Evolutionary conservation across 75 land plant genomes (phyloP).

Genomic region (Larix kaempferi): DNA sequence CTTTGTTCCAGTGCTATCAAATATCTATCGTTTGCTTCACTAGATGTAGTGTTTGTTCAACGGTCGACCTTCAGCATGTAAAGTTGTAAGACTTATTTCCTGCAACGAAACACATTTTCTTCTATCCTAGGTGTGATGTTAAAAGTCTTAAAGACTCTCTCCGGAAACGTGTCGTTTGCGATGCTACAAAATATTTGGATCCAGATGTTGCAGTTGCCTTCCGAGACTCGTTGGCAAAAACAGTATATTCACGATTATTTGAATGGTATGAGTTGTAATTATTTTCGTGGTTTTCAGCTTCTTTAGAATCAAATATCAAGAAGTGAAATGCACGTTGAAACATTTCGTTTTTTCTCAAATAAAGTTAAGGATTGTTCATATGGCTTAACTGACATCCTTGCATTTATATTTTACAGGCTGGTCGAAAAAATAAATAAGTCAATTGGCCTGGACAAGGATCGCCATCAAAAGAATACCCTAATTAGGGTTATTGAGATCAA

Average conservation of each 20-base stretch:
- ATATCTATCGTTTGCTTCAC: no score
- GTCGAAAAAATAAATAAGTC: no score
- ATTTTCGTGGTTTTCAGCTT: background rate
- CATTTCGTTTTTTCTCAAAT: no score
- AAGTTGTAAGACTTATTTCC: background rate
- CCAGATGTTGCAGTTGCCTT: slow-evolving; percentile 23
- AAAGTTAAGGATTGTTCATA: no score
- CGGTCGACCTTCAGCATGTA: background rate
- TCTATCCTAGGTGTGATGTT: slow-evolving; percentile 21
- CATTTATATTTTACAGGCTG: no score
- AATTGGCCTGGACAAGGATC: no score
- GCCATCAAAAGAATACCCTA: no score
- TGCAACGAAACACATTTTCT: background rate
- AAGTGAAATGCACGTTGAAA: no score
- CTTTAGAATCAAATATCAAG: background rate
- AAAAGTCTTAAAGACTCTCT: slow-evolving; percentile 33
- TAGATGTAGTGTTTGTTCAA: no score
- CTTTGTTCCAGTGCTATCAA: no score
- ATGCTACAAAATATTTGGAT: slow-evolving; percentile 30
- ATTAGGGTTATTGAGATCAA: no score
- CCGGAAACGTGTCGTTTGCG: slow-evolving; percentile 30
- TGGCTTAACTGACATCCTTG: no score
- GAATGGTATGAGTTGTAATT: slow-evolving; percentile 33
- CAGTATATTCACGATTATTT: slow-evolving; percentile 38
- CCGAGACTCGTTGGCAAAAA: slow-evolving; percentile 44